These are phyloP conservation scores for Leccinum olivaceopallidum DNA, from an alignment of 768 basidiomycete genomes.

Conservation along the genomic window DNA sequence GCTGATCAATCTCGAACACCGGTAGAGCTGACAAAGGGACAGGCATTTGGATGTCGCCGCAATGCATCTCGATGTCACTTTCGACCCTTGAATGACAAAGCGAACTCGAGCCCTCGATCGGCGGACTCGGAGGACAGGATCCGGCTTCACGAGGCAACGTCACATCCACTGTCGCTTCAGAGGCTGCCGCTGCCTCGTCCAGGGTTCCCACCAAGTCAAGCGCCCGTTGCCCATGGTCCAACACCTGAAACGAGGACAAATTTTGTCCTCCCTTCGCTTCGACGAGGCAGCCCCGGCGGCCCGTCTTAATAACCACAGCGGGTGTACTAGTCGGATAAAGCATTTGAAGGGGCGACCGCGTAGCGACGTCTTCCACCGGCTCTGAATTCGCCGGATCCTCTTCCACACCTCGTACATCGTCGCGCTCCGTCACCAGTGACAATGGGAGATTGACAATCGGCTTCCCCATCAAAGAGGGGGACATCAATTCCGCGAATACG, in stretches of 20 bases:
- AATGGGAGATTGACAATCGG: constrained; percentile 20
- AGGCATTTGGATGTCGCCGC: neutral
- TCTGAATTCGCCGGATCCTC: neutral
- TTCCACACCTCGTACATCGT: neutral
- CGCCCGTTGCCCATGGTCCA: neutral
- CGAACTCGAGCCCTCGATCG: neutral
- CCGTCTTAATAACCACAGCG: constrained; percentile 5
- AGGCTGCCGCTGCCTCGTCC: neutral
- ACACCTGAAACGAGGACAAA: neutral
- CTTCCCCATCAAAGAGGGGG: neutral
- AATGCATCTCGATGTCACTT: neutral
- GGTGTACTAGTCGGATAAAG: constrained; percentile 1
- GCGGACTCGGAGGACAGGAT: neutral
- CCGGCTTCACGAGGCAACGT: neutral
- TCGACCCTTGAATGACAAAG: neutral
- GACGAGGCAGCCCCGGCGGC: neutral
- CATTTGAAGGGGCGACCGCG: constrained; percentile 15
- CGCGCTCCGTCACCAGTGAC: neutral
- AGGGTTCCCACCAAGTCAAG: neutral
- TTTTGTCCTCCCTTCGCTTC: neutral
- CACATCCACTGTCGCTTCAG: neutral
- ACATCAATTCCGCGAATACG: neutral
- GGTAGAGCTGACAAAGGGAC: neutral
- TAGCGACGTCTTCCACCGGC: constrained; percentile 11
- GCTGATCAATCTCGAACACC: neutral